A percentile compares a stretch with the other conserved stretches of the same genome.
phyloP scores from a whole-genome alignment of 2,329 filamentous ascomycete genomes.

The Fusarium annulatum region DNA sequence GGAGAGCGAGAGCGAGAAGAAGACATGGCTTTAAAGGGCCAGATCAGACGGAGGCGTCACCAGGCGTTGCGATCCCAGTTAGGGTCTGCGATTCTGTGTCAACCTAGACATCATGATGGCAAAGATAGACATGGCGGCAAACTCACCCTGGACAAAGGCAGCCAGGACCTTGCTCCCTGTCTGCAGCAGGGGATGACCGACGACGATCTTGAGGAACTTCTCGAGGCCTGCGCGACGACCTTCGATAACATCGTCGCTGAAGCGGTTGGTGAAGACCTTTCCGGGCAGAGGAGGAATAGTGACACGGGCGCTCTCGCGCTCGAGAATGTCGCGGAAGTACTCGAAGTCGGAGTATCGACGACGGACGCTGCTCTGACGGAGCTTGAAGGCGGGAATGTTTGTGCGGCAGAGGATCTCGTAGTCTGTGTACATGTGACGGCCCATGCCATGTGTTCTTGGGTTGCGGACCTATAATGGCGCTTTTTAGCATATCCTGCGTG shows the following conservation, averaged over 20 bases:
- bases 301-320: slow-evolving; percentile 92
- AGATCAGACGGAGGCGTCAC: slow-evolving; percentile 61
- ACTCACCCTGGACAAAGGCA: slow-evolving; percentile 91
- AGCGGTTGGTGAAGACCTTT: slow-evolving; percentile 98
- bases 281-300: slow-evolving; percentile 96
- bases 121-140: slow-evolving; percentile 13
- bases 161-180: slow-evolving; percentile 97
- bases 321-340: slow-evolving; percentile 97
- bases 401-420: slow-evolving; percentile 98
- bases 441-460: slow-evolving; percentile 93
- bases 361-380: slow-evolving; percentile 87
- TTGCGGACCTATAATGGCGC: slow-evolving; percentile 77
- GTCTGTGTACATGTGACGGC: slow-evolving; percentile 96
- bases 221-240: slow-evolving; percentile 90
- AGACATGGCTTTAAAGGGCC: slow-evolving; percentile 35
- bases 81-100: slow-evolving; percentile 64
- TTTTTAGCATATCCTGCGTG: slow-evolving; percentile 10
- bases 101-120: slow-evolving; percentile 5
- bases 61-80: slow-evolving; percentile 94
- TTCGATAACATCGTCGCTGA: slow-evolving; percentile 98
- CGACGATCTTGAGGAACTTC: slow-evolving; percentile 96
- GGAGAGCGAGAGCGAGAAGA: slow-evolving; percentile 32
- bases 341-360: slow-evolving; percentile 98
- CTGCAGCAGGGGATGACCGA: slow-evolving; percentile 94
- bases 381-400: slow-evolving; percentile 99